A percentile compares a stretch with the other conserved stretches of the same genome.
phyloP scores from a whole-genome alignment of 2,329 filamentous ascomycete genomes.

The Emmonsia crescens region DNA sequence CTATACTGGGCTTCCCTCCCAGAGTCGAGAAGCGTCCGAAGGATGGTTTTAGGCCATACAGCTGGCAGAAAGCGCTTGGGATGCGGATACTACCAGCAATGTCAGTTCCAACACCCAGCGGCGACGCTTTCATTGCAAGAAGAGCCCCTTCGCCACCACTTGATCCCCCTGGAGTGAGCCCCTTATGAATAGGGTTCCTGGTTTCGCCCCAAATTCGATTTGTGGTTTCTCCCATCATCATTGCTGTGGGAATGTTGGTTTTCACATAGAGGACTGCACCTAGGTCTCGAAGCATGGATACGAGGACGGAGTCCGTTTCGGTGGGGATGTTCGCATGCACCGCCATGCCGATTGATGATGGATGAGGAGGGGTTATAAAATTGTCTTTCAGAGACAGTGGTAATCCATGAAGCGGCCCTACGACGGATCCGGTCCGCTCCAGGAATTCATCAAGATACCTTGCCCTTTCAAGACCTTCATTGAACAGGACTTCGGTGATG shows the following conservation, averaged over 20 bases:
- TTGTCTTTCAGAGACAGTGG: slow-evolving; percentile 34
- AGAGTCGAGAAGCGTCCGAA: slow-evolving; percentile 29
- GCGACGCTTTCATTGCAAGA: slow-evolving; percentile 22
- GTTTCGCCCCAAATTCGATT: slow-evolving; percentile 35
- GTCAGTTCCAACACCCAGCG: slow-evolving; percentile 29
- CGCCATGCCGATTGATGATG: slow-evolving; percentile 14
- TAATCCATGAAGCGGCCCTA: slow-evolving; percentile 33
- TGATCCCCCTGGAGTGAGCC: slow-evolving; percentile 25
- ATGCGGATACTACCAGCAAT: slow-evolving; percentile 33
- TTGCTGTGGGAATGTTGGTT: slow-evolving; percentile 29
- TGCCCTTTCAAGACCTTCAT: slow-evolving; percentile 29
- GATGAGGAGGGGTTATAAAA: slow-evolving; percentile 22
- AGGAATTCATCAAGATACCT: slow-evolving; percentile 24
- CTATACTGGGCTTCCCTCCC: slow-evolving; percentile 26
- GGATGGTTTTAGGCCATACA: slow-evolving; percentile 32
- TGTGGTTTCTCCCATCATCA: slow-evolving; percentile 37
- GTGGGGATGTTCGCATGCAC: slow-evolving; percentile 14
- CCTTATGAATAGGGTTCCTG: slow-evolving; percentile 26
- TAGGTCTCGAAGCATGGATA: slow-evolving; percentile 28
- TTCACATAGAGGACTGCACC: slow-evolving; percentile 36
- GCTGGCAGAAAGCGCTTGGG: slow-evolving; percentile 26
- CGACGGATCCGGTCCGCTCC: slow-evolving; percentile 31
- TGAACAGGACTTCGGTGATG: slow-evolving; percentile 47
- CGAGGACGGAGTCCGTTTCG: slow-evolving; percentile 21
- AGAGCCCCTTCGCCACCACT: slow-evolving; percentile 28